A percentile compares a stretch with the other conserved stretches of the same genome.
These are phyloP conservation scores for Acanthochlamys bracteata DNA, from an alignment of 106 monocot genomes.

Conservation along the genomic window DNA sequence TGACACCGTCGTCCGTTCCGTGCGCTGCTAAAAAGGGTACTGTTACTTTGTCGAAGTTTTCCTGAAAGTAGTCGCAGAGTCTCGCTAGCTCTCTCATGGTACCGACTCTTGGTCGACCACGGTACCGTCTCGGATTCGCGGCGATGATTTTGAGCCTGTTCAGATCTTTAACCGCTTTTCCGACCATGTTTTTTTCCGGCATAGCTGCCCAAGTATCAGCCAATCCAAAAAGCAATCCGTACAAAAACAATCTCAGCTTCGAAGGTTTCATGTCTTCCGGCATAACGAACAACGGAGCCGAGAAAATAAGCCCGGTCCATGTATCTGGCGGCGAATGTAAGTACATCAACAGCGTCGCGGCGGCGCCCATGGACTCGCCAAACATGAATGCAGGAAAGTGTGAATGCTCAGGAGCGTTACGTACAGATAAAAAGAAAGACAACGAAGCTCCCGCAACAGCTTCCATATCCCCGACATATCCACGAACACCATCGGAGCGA, in stretches of 20 bases:
- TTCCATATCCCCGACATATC: slow-evolving; percentile 76
- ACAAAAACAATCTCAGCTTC: slow-evolving; percentile 48
- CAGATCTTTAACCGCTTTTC: slow-evolving; percentile 70
- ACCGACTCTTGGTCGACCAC: slow-evolving; percentile 63
- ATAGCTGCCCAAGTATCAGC: slow-evolving; percentile 91
- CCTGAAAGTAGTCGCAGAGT: slow-evolving; percentile 45
- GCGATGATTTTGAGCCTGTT: slow-evolving; percentile 65
- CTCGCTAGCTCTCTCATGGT: slow-evolving; percentile 85
- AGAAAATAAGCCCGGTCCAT: slow-evolving; percentile 89
- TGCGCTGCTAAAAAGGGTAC: slow-evolving; percentile 58
- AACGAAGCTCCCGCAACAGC: slow-evolving; percentile 63
- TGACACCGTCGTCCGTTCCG: slow-evolving; percentile 54
- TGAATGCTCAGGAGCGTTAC: slow-evolving; percentile 12
- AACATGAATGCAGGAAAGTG: slow-evolving; percentile 79
- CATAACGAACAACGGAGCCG: slow-evolving; percentile 79
- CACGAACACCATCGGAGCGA: slow-evolving; percentile 66
- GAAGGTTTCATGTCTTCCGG: slow-evolving; percentile 96
- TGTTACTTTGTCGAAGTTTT: slow-evolving; percentile 39
- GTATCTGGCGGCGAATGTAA: slow-evolving; percentile 37
- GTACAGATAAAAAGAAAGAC: slow-evolving; percentile 72
- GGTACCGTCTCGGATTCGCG: slow-evolving; percentile 73
- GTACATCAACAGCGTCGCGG: slow-evolving; percentile 66
- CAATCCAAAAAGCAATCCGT: slow-evolving; percentile 68
- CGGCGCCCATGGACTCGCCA: slow-evolving; percentile 90
- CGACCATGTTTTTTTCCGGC: slow-evolving; percentile 92